Evolutionary conservation across 2,329 filamentous ascomycete genomes (phyloP), one percentile per base, ranked within the genome.

Genomic region (Fusarium hainanense): DNA sequence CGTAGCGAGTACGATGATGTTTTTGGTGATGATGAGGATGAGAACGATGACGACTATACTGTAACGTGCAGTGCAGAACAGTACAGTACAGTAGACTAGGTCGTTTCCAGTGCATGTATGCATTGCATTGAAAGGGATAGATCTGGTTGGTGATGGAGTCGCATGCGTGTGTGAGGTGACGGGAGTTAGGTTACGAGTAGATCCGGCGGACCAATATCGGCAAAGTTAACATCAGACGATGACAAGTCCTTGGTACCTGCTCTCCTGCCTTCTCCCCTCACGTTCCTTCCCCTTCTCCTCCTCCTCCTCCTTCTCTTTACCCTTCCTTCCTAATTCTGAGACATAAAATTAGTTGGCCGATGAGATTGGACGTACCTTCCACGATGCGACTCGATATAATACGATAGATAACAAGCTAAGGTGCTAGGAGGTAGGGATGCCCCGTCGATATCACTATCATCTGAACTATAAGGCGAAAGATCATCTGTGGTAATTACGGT

Each of bases 341-440:
- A 60, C 58, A 60, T 49, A 42, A 51, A 47, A 47, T 57, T 42
- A 56, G 56, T 69, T 66, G 48, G 32, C 65, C 60, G 54, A 66
- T 37, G 49, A 61, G 44, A 58, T 47, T 47, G 51, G 21, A 10
- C 27, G 23, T 21, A 37, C 50, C 20, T 37, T 37, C 34, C 18
- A 27, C 32, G 37, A 42, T 42, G 23, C 56, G 46, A 54, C 43
- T 50, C 52, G 52, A 65, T 49, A 28, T 16, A 56, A 37, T 40
- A 52, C 48, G 47, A 62, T 41, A 48, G 41, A 46, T 59, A 40
- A 51, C 34, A 25, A 13, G 49, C 27, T 20, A 27, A 50, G 18
- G 10, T 37, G 18, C 34, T 37, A 37, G 34, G 10, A 49, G 66
- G 54, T 63, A 69, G 59, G 66, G 66, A 67, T 70, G 28, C 41